A percentile compares a stretch with the other conserved stretches of the same genome.
Conservation (phyloP, 2,329 filamentous ascomycete genomes). For the Madurella mycetomatis region DNA sequence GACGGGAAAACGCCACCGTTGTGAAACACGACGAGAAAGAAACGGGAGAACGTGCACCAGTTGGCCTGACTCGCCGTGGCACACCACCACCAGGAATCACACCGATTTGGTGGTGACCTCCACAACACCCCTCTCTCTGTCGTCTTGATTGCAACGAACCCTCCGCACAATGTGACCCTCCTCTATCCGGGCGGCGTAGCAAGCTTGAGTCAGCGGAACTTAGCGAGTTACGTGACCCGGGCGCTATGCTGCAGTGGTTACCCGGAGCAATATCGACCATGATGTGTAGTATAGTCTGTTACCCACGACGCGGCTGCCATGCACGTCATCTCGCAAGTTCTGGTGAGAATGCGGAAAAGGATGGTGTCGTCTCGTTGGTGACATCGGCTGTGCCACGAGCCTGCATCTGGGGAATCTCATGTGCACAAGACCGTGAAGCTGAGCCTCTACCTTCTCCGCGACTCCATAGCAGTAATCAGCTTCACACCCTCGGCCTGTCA, state of each 20-base stretch:
- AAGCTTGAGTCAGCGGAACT: no score
- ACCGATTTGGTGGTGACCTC: neutral
- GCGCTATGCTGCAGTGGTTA: no score
- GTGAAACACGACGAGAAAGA: neutral
- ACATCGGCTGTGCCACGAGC: constrained; percentile 6
- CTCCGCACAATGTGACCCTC: constrained; percentile 11
- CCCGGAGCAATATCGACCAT: neutral
- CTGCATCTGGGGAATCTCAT: constrained; percentile 12
- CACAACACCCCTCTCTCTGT: neutral
- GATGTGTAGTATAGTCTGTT: neutral
- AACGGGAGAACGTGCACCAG: no score
- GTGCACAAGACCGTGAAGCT: constrained; percentile 8
- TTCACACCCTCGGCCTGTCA: neutral
- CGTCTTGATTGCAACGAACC: neutral
- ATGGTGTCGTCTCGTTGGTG: neutral
- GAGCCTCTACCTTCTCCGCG: neutral
- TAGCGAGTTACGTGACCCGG: no score
- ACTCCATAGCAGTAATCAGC: neutral
- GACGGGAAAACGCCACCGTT: neutral
- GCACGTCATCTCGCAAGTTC: constrained; percentile 1
- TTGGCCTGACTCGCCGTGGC: no score
- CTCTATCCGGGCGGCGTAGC: neutral
- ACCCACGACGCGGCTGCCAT: neutral
- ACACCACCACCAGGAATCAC: neutral
- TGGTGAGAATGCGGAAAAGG: neutral